These are phyloP conservation scores for Paecilomyces niveus DNA, from an alignment of 2,329 filamentous ascomycete species.

Conservation along the genomic window DNA sequence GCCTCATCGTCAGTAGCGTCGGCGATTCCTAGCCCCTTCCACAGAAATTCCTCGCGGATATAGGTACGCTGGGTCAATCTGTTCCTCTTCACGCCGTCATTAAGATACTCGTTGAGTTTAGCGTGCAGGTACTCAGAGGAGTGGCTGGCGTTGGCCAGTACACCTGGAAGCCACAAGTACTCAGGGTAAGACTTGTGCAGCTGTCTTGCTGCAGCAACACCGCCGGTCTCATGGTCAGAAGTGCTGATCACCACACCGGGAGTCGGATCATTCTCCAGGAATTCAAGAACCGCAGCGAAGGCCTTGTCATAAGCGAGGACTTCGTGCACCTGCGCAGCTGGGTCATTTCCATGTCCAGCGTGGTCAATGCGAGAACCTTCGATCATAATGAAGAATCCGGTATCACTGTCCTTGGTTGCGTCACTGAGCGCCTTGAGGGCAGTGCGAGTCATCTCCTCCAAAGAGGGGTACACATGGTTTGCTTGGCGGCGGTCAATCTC, in stretches of 20 bases:
- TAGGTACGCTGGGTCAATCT: conserved; percentile 51
- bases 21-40: conserved; percentile 65
- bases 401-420: conserved; percentile 74
- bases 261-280: conserved; percentile 67
- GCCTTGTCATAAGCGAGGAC: conserved; percentile 91
- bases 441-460: conserved; percentile 84
- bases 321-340: conserved; percentile 78
- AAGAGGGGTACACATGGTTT: conserved; percentile 73
- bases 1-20: conserved; percentile 70
- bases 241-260: conserved; percentile 75
- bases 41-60: conserved; percentile 61
- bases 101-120: conserved; percentile 56
- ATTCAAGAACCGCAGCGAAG: conserved; percentile 76
- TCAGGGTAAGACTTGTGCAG: conserved; percentile 56
- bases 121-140: conserved; percentile 63
- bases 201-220: conserved; percentile 73
- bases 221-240: conserved; percentile 94
- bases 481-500: conserved; percentile 82
- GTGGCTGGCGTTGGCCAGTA: conserved; percentile 71
- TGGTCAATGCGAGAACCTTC: conserved; percentile 96
- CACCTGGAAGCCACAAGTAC: conserved; percentile 74
- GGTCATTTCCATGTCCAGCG: conserved; percentile 79
- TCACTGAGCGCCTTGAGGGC: conserved; percentile 72
- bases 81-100: conserved; percentile 23
- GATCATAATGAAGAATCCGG: conserved; percentile 98